Conservation (phyloP, 2,329 filamentous ascomycete genomes). For the Microdochium nivale region DNA sequence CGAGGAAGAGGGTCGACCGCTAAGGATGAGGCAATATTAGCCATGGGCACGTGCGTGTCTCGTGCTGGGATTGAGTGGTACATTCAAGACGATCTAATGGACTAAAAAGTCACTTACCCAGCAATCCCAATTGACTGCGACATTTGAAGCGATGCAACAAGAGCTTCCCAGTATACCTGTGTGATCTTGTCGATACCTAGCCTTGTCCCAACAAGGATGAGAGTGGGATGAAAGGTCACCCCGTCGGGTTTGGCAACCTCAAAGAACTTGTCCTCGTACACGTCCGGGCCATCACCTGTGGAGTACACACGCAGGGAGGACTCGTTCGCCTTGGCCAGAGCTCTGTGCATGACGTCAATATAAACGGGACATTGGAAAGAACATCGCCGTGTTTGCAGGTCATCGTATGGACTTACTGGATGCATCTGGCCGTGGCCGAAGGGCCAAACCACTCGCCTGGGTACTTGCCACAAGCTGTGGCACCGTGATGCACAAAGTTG, state of each 20-base stretch:
- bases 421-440: conserved; percentile 90
- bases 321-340: conserved; percentile 60
- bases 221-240: conserved; percentile 66
- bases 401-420: conserved; percentile 55
- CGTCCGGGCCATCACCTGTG: conserved; percentile 81
- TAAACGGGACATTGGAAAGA: not conserved
- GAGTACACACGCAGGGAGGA: conserved; percentile 72
- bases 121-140: conserved; percentile 93
- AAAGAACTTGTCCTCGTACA: conserved; percentile 86
- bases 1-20: conserved; percentile 85
- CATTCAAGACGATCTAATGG: not conserved
- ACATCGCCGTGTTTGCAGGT: not conserved
- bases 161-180: conserved; percentile 88
- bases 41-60: not conserved
- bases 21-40: conserved; percentile 23
- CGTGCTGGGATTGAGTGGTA: not conserved
- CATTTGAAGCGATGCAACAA: conserved; percentile 77
- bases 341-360: conserved; percentile 37
- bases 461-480: conserved; percentile 80
- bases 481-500: conserved; percentile 84
- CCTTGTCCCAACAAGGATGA: conserved; percentile 82
- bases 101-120: conserved; percentile 48
- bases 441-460: conserved; percentile 98
- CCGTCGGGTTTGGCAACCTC: conserved; percentile 62
- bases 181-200: conserved; percentile 93